These are phyloP conservation scores for Boletus subparvulus DNA, from an alignment of 768 basidiomycete species.

Conservation along the genomic window DNA sequence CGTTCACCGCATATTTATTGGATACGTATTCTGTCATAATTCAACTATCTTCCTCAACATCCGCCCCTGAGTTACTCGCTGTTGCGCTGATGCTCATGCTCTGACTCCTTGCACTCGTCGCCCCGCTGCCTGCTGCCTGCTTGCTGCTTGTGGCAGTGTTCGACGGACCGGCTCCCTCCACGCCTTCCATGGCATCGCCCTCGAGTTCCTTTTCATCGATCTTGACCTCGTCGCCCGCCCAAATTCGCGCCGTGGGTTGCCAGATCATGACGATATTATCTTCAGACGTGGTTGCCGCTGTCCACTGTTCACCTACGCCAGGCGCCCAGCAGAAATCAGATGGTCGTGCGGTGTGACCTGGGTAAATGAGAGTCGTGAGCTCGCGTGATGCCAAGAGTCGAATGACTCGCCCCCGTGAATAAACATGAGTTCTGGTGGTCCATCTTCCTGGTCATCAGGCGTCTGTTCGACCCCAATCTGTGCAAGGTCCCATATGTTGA, in stretches of 20 bases:
- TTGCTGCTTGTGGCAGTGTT: slow-evolving; percentile 17
- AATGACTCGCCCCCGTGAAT: slow-evolving; percentile 80
- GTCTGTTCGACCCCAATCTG: slow-evolving; percentile 94
- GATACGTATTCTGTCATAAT: slow-evolving; percentile 6
- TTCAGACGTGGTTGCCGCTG: slow-evolving; percentile 83
- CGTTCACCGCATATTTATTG: slow-evolving; percentile 14
- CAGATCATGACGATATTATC: slow-evolving; percentile 98
- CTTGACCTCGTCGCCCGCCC: slow-evolving; percentile 86
- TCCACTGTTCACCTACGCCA: slow-evolving; percentile 78
- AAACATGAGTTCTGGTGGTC: slow-evolving; percentile 94
- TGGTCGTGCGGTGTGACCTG: slow-evolving; percentile 85
- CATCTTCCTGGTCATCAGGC: slow-evolving; percentile 97
- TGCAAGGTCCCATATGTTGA: slow-evolving; percentile 93
- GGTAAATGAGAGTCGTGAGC: slow-evolving; percentile 1
- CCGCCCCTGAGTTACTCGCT: slow-evolving; percentile 50
- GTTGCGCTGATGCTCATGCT: slow-evolving; percentile 62
- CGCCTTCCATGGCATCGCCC: slow-evolving; percentile 72
- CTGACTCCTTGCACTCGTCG: slow-evolving; percentile 49
- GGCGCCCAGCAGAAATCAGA: slow-evolving; percentile 98
- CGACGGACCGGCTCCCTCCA: slow-evolving; percentile 45
- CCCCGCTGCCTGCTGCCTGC: slow-evolving; percentile 27
- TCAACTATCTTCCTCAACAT: slow-evolving; percentile 38
- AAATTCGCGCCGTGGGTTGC: slow-evolving; percentile 94
- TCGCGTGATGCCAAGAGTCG: background rate
- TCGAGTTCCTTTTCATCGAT: slow-evolving; percentile 86